Percentiles rank a stretch among this genome's conserved stretches.
Evolutionary conservation across 495 filamentous ascomycete species (phyloP).

Genomic region (Chaetomidium leptoderma): DNA sequence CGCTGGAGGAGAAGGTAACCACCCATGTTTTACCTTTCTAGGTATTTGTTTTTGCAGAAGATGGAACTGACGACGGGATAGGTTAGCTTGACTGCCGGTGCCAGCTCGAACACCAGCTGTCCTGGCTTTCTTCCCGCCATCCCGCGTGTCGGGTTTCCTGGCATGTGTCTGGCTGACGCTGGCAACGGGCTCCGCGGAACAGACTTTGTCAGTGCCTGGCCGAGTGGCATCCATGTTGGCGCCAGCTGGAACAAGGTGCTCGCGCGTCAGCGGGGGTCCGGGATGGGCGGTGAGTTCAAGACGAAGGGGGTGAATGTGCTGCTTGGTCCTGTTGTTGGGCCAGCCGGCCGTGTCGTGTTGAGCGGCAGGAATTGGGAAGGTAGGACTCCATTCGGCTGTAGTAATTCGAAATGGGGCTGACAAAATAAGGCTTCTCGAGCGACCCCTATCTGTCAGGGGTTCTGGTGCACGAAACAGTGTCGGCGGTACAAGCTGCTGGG

Average conservation of each 20-base stretch:
- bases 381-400: background rate
- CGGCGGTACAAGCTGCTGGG: constrained; percentile 49
- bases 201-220: constrained; percentile 57
- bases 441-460: constrained; percentile 50
- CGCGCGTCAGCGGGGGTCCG: constrained; percentile 42
- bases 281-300: constrained; percentile 57
- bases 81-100: constrained; percentile 52
- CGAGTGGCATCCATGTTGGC: constrained; percentile 55
- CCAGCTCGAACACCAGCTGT: constrained; percentile 44
- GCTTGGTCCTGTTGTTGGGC: constrained; percentile 62
- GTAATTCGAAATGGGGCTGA: background rate
- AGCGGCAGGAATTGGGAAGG: constrained; percentile 57
- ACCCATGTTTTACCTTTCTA: constrained; percentile 27
- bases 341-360: constrained; percentile 48
- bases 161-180: constrained; percentile 61
- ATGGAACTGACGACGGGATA: constrained; percentile 11
- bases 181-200: constrained; percentile 57
- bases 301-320: constrained; percentile 62
- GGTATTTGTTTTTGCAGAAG: background rate
- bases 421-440: constrained; percentile 40
- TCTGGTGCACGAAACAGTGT: constrained; percentile 43
- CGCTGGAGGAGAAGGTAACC: constrained; percentile 59
- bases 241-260: constrained; percentile 56
- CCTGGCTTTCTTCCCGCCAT: constrained; percentile 50
- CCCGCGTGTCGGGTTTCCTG: constrained; percentile 55